Base-by-base conservation (phyloP, 805 yeast species). In the Metschnikowia aberdeeniae region DNA sequence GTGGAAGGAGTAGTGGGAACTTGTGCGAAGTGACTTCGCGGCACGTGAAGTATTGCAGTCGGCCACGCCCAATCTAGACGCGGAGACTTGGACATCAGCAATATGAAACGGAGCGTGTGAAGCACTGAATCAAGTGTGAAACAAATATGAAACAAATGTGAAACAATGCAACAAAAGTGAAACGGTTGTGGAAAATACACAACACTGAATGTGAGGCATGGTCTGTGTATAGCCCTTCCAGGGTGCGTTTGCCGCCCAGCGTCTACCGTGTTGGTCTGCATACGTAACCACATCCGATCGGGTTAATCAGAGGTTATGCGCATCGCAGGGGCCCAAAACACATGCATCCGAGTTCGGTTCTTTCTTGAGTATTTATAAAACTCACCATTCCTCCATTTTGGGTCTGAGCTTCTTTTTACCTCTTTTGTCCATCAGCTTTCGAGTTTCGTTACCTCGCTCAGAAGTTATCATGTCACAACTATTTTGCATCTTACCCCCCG, bases 401-500 rank as follows among this genome's bases (percentile, higher is more conserved):
- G 3, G 8, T 10, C 29, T 27, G 11, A 27, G 3, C 13, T 29
- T 29, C 13, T 2, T 29, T 29, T 29, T 29, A n/a, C 31, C 13
- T n/a, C 5, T 6, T n/a, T 29, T 3, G 7, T 6, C 6, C 31
- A n/a, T n/a, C 12, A 29, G 12, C 31, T 7, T 4, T n/a, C 13
- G 7, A 29, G 7, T 22, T 22, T 22, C 8, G 3, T 22, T 22
- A 5, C 17, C 34, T 29, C 5, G 6, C 8, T n/a, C 14, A n/a
- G 13, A 11, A 11, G 13, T 29, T 32, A 10, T 22, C 20, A 11
- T n/a, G 30, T 19, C 51, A 44, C 26, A 32, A 36, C 8, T 46
- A 52, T 34, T 49, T 56, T 36, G 32, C 32, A 13, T 28, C 11
- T 40, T 58, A 14, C 61, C 62, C 8, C 27, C 42, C 1, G 62